Conservation (phyloP, 306 rosid genomes). For the Gastrolobium villosum region DNA sequence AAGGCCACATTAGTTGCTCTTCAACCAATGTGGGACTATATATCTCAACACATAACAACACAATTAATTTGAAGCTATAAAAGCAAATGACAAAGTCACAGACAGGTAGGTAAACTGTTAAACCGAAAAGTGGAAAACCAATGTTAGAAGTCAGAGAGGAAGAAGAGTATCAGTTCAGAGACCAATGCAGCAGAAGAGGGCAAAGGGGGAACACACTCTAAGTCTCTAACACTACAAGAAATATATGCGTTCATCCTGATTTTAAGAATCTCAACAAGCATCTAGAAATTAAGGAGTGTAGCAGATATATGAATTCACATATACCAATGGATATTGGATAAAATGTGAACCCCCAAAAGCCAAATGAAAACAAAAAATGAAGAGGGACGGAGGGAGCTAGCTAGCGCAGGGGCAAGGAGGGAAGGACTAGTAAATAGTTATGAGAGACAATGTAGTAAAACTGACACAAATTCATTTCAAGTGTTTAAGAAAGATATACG, state of each 20-base stretch:
- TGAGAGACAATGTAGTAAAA: background rate
- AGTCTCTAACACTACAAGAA: background rate
- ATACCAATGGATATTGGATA: background rate
- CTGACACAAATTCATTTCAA: background rate
- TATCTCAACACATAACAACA: no score
- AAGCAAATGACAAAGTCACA: conserved; percentile 24
- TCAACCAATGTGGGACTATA: no score
- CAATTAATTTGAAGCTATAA: conserved; percentile 1
- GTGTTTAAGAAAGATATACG: background rate
- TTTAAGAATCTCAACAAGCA: conserved; percentile 6
- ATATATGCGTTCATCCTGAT: conserved; percentile 1
- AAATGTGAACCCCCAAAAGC: conserved; percentile 22
- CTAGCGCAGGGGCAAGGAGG: background rate
- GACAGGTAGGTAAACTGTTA: conserved; percentile 17
- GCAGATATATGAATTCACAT: background rate
- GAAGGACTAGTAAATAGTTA: conserved; percentile 16
- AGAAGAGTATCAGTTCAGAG: background rate
- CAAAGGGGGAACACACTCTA: background rate
- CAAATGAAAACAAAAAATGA: conserved; percentile 24
- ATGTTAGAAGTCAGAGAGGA: background rate
- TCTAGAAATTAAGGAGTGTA: background rate
- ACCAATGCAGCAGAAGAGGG: conserved; percentile 7
- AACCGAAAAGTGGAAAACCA: conserved; percentile 24
- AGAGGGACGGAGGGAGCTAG: background rate
- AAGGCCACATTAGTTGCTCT: no score